These are phyloP conservation scores for Cicer bijugum DNA, from an alignment of 306 rosid species.

Conservation along the genomic window DNA sequence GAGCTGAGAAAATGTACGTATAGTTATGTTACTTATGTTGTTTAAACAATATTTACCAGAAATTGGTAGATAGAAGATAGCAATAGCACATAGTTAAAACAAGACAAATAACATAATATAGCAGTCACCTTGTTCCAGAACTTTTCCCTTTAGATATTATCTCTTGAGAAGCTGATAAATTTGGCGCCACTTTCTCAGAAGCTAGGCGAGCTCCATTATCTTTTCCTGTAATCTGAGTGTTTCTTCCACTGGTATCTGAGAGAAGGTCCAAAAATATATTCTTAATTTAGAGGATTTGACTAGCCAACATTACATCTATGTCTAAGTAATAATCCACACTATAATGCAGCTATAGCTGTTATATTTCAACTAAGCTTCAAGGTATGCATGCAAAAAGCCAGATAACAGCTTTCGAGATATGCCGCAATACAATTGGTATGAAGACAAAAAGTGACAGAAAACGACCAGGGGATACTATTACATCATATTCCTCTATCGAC, in stretches of 20 bases:
- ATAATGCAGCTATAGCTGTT: constrained; percentile 26
- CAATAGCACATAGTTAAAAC: constrained; percentile 3
- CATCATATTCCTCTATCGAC: constrained; percentile 33
- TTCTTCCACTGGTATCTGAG: constrained; percentile 75
- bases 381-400: constrained; percentile 24
- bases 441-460: constrained; percentile 39
- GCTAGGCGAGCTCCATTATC: constrained; percentile 71
- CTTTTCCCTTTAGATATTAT: constrained; percentile 62
- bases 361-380: constrained; percentile 37
- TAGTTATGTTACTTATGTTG: constrained; percentile 26
- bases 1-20: constrained; percentile 62
- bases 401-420: constrained; percentile 34
- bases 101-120: constrained; percentile 14
- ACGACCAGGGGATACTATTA: constrained; percentile 30
- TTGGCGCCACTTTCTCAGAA: constrained; percentile 61
- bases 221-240: constrained; percentile 65
- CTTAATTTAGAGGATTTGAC: constrained; percentile 37
- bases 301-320: constrained; percentile 40
- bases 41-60: neutral
- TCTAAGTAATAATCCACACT: constrained; percentile 37
- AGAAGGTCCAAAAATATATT: constrained; percentile 44
- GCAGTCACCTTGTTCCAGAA: constrained; percentile 60
- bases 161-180: constrained; percentile 63
- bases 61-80: neutral
- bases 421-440: constrained; percentile 35